A percentile compares a stretch with the other conserved stretches of the same genome.
These are phyloP conservation scores for Chlamydomonas eustigma DNA, from an alignment of 139 green algal genomes.

Conservation along the genomic window DNA sequence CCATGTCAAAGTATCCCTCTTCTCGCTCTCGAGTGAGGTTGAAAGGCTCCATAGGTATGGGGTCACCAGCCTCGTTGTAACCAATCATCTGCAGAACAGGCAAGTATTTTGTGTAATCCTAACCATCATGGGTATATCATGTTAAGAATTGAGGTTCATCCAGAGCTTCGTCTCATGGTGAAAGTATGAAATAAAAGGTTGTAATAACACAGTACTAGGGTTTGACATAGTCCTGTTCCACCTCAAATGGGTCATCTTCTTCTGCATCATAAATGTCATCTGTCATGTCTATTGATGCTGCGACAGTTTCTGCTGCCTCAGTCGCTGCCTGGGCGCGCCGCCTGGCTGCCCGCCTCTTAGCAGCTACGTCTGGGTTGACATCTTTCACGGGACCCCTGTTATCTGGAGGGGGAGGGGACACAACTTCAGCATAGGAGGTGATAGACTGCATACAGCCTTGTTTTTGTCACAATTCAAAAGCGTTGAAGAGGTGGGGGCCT, in stretches of 20 bases:
- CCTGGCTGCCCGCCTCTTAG: background rate
- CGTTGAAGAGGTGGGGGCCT: too few relatives aligned
- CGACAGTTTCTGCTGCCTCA: background rate
- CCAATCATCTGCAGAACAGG: background rate
- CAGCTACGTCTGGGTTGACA: slow-evolving; percentile 4
- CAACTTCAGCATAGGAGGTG: background rate
- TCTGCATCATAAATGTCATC: background rate
- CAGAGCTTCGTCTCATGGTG: too few relatives aligned
- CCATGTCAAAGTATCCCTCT: slow-evolving; percentile 14
- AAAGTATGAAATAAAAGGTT: too few relatives aligned
- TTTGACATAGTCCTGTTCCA: too few relatives aligned
- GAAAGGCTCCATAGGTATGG: slow-evolving; percentile 15
- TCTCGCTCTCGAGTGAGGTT: slow-evolving; percentile 9
- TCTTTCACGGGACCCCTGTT: background rate
- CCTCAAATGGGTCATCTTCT: slow-evolving; percentile 6
- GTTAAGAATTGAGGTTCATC: too few relatives aligned
- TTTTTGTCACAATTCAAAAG: too few relatives aligned
- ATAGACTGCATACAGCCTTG: too few relatives aligned
- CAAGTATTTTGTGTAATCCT: background rate
- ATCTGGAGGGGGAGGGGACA: background rate
- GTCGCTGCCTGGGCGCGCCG: background rate
- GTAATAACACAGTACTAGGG: too few relatives aligned
- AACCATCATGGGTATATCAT: background rate
- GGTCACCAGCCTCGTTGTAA: background rate
- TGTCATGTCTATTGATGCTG: background rate